Base-by-base conservation (phyloP, 2,329 filamentous ascomycete genomes). In the Phyllosticta citrichinensis region DNA sequence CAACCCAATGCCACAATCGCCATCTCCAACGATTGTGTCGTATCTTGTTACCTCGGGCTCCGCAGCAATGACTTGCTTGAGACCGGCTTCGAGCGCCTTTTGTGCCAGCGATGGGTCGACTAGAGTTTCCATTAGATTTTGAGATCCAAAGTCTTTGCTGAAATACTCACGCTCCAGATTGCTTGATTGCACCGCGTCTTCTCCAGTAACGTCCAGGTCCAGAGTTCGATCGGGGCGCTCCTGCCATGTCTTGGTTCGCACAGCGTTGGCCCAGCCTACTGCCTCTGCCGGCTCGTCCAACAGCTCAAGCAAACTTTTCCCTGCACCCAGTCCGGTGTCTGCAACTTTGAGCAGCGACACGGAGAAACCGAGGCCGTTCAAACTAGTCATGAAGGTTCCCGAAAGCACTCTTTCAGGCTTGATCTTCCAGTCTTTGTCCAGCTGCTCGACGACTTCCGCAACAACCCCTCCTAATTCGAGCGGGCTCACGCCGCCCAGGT, bases 1-100 rank as follows among this genome's bases (percentile, higher is more conserved):
- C 63, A 96, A 78, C 5, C 90, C 90, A 62, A 91, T 89, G 10
- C 91, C 91, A 69, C 91, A 96, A 74, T 96, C 91, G 55, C 91
- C 91, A 70, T 96, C 91, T 52, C 91, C 91, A 24, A 96, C 90
- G 12, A 94, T 84, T 0, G 90, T 95, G 69, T 89, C 87, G 69
- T 81, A 89, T 60, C 77, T 81, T 11, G 87, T 89, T 60, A 89
- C 77, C 52, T 86, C 80, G 9, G 84, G 80, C 68, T 89, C 87
- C 1, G 80, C 86, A 0, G 77, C 79, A 64, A 90, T 81, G 14
- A 91, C 76, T 40, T 77, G 79, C 56, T 87, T 75, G 17, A 91
- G 76, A 19, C 79, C 86, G 33, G 76, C 75, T 51, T 74, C 77
- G 51, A 87, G 76, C 24, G 77, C 79, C 57, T 77, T 80, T 64